Conservation (phyloP, 345 rosid species). For the Acer negundo region DNA sequence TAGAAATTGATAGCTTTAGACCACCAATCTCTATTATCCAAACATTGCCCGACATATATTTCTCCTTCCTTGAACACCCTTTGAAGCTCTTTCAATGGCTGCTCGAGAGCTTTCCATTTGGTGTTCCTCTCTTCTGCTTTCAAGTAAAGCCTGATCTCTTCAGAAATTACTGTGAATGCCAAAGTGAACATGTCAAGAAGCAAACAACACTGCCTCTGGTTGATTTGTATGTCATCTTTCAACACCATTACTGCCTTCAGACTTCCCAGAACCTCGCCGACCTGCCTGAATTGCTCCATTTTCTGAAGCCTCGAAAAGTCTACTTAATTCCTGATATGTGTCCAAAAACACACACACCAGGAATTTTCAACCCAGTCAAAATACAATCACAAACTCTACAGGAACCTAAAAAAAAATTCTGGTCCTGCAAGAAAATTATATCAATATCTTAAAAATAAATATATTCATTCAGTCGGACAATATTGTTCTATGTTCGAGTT, state of each 20-base stretch:
- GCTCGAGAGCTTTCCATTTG: slow-evolving; percentile 92
- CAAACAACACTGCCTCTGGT: slow-evolving; percentile 70
- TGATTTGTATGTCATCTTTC: slow-evolving; percentile 76
- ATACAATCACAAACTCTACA: slow-evolving; percentile 8
- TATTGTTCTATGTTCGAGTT: too few species aligned
- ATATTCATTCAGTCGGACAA: too few species aligned
- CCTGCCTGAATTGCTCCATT: slow-evolving; percentile 87
- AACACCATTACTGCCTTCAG: slow-evolving; percentile 81
- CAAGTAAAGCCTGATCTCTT: slow-evolving; percentile 69
- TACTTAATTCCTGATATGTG: background rate
- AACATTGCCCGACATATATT: slow-evolving; percentile 62
- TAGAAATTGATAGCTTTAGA: slow-evolving; percentile 67
- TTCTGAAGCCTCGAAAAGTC: background rate
- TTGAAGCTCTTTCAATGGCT: slow-evolving; percentile 69
- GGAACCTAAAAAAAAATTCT: slow-evolving; percentile 7
- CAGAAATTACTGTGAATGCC: slow-evolving; percentile 67
- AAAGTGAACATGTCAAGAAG: slow-evolving; percentile 57
- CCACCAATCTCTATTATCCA: slow-evolving; percentile 86
- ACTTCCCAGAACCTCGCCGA: slow-evolving; percentile 93
- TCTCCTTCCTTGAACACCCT: slow-evolving; percentile 90
- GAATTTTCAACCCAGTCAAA: background rate
- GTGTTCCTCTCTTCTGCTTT: slow-evolving; percentile 78
- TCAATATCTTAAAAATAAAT: background rate
- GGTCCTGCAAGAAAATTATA: slow-evolving; percentile 5
- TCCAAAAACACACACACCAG: background rate